Conservation (phyloP, 495 filamentous ascomycete species). For the Daldinia loculata region DNA sequence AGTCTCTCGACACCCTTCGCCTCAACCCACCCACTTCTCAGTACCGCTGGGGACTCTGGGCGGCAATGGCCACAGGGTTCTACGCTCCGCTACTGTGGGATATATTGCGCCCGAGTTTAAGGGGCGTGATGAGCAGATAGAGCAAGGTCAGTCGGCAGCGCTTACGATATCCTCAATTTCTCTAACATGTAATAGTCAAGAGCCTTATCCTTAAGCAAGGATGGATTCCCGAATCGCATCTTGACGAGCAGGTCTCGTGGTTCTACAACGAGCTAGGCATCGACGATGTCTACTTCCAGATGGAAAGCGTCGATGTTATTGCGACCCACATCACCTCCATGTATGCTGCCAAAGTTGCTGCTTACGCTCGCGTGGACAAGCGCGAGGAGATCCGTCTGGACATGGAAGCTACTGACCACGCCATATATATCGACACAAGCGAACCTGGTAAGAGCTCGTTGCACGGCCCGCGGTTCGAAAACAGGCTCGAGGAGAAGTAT, state of each 20-base stretch:
- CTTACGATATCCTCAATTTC: not conserved
- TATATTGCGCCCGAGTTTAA: constrained; percentile 96
- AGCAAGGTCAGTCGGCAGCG: constrained; percentile 67
- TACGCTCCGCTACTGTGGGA: constrained; percentile 90
- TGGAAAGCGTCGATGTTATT: constrained; percentile 85
- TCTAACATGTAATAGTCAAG: constrained; percentile 51
- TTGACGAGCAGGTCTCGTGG: constrained; percentile 88
- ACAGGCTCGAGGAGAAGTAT: constrained; percentile 94
- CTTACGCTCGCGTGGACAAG: constrained; percentile 92
- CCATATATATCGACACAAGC: constrained; percentile 98
- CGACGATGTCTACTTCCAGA: constrained; percentile 98
- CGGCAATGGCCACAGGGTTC: constrained; percentile 65
- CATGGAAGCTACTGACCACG: constrained; percentile 93
- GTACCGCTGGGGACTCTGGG: constrained; percentile 69
- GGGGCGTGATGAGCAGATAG: constrained; percentile 94
- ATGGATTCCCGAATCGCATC: constrained; percentile 86
- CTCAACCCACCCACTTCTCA: constrained; percentile 88
- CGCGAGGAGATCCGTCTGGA: constrained; percentile 91
- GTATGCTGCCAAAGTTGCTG: constrained; percentile 96
- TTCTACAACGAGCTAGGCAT: constrained; percentile 98
- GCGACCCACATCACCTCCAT: constrained; percentile 93
- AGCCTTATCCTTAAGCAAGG: constrained; percentile 56
- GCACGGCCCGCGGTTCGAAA: constrained; percentile 87
- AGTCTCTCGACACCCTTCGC: constrained; percentile 71
- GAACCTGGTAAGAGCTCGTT: constrained; percentile 79